Evolutionary conservation across 345 rosid species (phyloP).

Genomic region (Alliaria petiolata): DNA sequence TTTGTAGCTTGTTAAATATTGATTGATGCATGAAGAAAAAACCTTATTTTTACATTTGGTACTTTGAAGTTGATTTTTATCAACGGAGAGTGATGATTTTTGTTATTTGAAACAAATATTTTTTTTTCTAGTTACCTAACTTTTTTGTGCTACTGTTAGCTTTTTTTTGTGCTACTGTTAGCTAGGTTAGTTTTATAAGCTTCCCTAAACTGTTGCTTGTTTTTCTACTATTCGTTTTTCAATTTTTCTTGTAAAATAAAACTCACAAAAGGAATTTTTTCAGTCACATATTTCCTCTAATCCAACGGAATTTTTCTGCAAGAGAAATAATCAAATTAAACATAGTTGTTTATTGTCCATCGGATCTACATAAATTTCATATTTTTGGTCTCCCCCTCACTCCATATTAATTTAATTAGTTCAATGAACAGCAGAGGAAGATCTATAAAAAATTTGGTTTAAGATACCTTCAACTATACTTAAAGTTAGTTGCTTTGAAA

Average conservation of each 20-base stretch:
- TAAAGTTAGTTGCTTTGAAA: slow-evolving; percentile 34
- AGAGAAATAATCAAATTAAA: background rate
- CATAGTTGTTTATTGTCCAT: background rate
- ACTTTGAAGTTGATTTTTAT: background rate
- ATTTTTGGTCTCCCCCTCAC: slow-evolving; percentile 12
- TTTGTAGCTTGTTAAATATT: background rate
- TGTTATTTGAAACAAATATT: background rate
- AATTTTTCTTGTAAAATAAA: background rate
- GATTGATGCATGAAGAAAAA: background rate
- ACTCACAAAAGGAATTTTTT: background rate
- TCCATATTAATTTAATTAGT: slow-evolving; percentile 9
- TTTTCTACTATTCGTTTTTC: background rate
- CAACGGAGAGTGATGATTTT: no score
- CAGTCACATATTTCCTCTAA: background rate
- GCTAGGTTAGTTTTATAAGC: background rate
- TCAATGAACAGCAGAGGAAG: background rate
- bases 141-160: no score
- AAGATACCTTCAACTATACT: slow-evolving; percentile 29
- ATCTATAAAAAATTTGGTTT: slow-evolving; percentile 11
- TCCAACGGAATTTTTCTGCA: background rate
- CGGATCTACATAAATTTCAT: slow-evolving; percentile 19
- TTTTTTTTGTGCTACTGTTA: background rate
- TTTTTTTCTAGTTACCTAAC: background rate
- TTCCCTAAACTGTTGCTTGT: background rate
- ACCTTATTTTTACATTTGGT: background rate